phyloP scores from a whole-genome alignment of 805 yeast genomes.

The Teunomyces lycoperdinae region DNA sequence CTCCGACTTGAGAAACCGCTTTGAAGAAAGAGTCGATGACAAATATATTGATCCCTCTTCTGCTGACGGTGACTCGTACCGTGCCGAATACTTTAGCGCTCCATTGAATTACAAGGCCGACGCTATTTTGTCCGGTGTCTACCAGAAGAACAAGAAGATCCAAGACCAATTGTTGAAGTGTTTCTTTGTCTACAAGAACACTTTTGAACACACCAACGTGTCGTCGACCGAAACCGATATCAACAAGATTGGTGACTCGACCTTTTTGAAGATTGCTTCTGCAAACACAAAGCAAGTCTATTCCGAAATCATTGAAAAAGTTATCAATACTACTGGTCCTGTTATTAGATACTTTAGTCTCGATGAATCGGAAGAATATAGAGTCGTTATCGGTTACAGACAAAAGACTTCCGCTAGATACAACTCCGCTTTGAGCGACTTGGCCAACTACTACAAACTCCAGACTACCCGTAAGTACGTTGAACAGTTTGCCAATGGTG shows the following conservation, averaged over 20 bases:
- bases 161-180: constrained; percentile 57
- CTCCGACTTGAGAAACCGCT: constrained; percentile 41
- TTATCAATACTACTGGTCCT: constrained; percentile 80
- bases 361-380: constrained; percentile 76
- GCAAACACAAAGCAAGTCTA: constrained; percentile 76
- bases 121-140: constrained; percentile 42
- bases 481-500: constrained; percentile 89
- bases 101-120: constrained; percentile 48
- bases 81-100: constrained; percentile 79
- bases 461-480: constrained; percentile 85
- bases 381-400: constrained; percentile 85
- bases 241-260: constrained; percentile 68
- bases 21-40: constrained; percentile 79
- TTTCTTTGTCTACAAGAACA: constrained; percentile 79
- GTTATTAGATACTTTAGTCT: constrained; percentile 84
- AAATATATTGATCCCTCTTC: constrained; percentile 62
- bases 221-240: constrained; percentile 48
- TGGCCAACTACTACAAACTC: constrained; percentile 86
- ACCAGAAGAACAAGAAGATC: constrained; percentile 31
- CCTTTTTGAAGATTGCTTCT: constrained; percentile 76
- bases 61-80: constrained; percentile 43
- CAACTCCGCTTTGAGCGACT: constrained; percentile 79
- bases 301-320: constrained; percentile 65
- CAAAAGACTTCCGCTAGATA: constrained; percentile 82
- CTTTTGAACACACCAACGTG: constrained; percentile 17